Conservation (phyloP, 345 rosid genomes). For the Corchorus olitorius region DNA sequence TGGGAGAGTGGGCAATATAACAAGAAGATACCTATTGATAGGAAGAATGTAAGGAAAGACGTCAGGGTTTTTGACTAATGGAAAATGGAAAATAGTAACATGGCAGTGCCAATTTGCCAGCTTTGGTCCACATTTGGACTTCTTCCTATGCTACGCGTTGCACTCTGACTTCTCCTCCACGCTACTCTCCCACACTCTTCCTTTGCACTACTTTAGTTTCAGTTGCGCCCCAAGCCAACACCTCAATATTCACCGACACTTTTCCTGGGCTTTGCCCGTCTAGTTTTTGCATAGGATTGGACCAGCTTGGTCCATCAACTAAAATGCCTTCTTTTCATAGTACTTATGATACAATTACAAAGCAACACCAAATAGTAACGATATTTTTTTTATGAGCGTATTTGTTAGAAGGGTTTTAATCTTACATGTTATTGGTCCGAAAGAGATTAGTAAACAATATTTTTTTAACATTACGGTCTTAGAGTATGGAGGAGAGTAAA, state of each 20-base stretch:
- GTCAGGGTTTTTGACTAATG: neutral
- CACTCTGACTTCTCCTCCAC: neutral
- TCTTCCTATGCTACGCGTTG: neutral
- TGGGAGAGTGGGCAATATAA: neutral
- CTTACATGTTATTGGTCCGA: too few species aligned
- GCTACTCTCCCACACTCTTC: neutral
- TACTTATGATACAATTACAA: too few species aligned
- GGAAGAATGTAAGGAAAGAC: neutral
- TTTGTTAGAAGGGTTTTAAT: too few species aligned
- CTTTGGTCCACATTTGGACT: neutral
- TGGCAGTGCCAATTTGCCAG: neutral
- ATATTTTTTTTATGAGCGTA: too few species aligned
- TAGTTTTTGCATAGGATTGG: neutral
- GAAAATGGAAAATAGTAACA: too few species aligned
- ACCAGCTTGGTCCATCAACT: neutral
- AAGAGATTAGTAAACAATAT: too few species aligned
- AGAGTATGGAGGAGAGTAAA: too few species aligned
- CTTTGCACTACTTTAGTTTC: too few species aligned
- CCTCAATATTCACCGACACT: constrained; percentile 1
- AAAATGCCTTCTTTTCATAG: neutral
- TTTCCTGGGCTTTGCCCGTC: neutral
- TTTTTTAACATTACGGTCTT: too few species aligned
- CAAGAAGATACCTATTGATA: neutral
- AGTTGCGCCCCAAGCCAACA: neutral
- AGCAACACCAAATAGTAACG: too few species aligned